Evolutionary conservation across 495 filamentous ascomycete species (phyloP).

Genomic region (Neurospora sp.): DNA sequence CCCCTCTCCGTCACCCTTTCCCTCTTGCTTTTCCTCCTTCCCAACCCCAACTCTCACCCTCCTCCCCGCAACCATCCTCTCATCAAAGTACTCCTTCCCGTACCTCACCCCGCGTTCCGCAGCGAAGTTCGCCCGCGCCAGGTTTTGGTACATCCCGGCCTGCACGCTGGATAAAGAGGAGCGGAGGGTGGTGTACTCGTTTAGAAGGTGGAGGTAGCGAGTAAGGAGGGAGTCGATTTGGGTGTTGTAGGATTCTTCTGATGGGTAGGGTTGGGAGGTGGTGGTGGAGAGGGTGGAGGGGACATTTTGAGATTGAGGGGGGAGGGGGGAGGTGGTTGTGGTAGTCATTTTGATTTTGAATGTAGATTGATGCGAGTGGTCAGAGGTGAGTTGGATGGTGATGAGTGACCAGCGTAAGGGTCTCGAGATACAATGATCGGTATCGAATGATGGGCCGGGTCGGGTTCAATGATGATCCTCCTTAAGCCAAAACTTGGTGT

Average conservation of each 20-base stretch:
- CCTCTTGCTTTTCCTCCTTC: background rate
- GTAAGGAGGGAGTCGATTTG: slow-evolving; percentile 57
- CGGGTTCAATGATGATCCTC: background rate
- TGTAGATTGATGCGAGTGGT: background rate
- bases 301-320: background rate
- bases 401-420: no score
- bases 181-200: slow-evolving; percentile 58
- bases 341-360: background rate
- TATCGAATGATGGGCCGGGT: no score
- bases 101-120: slow-evolving; percentile 53
- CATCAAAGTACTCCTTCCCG: slow-evolving; percentile 60
- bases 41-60: slow-evolving; percentile 12
- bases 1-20: no score
- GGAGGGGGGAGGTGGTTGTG: background rate
- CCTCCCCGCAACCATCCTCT: slow-evolving; percentile 55
- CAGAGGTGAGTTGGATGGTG: no score
- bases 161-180: slow-evolving; percentile 43
- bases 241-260: background rate
- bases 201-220: slow-evolving; percentile 57
- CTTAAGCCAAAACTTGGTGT: background rate
- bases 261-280: background rate
- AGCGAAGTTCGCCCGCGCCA: slow-evolving; percentile 64
- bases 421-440: no score
- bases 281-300: background rate
- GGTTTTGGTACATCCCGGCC: slow-evolving; percentile 40